Evolutionary conservation across 1,139 yeast species (phyloP), one percentile per base, ranked within the genome.

Genomic region (Geotrichum restrictum): DNA sequence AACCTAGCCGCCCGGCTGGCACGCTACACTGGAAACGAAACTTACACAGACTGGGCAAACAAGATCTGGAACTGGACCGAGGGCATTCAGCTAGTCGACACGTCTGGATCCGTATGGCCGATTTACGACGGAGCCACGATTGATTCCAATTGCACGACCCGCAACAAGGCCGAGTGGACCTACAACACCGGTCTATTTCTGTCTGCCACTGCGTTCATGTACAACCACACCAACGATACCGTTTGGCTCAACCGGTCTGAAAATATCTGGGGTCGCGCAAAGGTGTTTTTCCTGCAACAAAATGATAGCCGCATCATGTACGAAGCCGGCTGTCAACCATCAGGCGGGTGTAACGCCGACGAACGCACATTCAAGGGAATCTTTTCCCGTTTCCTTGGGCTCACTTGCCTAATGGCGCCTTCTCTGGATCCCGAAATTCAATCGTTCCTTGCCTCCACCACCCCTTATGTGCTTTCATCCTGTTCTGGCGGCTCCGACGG

Each of bases 361-460:
- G 96, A 91, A 74, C 78, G 96, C 62, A 82, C 94, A 5, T 91
- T 91, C 76, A 85, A 87, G 65, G 95, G 93, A 2, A 85, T 85
- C 60, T 81, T 87, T 60, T 70, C 93, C 2, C 76, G 96, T 63
- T 83, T 85, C 64, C 69, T 89, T 59, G 91, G 88, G 24, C 74
- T 82, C 51, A 85, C 52, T 7, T 39, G 47, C 32, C 37, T 48
- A 4, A 33, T 52, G 52, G 52, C 52, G 13, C 52, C 55, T 2
- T 6, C 43, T 11, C 27, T 52, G 31, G 33, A 40, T 24, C 37
- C 22, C 1, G 47, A 46, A 24, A 80, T 88, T 56, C 73, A 77
- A 70, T 59, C 68, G 3, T 74, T 77, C 66, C 64, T 91, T 48
- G 74, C 75, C 41, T 70, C 81, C 1, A 80, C 93, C 16, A 95